These are phyloP conservation scores for Fraxinus angustifolia DNA, from an alignment of 305 asterid genomes.

Conservation along the genomic window DNA sequence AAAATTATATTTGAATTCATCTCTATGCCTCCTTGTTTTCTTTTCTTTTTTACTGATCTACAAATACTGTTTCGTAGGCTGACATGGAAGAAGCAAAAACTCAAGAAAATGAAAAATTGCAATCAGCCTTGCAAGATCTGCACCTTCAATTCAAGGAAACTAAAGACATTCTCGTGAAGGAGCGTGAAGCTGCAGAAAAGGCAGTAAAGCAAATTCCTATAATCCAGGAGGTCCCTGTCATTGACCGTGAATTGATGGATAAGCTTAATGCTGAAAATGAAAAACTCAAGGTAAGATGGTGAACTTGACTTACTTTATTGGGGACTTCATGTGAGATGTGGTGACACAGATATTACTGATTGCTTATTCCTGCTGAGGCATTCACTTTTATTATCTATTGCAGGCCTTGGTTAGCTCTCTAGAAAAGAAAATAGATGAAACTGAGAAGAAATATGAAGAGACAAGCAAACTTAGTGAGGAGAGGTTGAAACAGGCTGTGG, in stretches of 20 bases:
- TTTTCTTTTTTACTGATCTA: conserved; percentile 15
- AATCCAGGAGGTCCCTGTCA: conserved; percentile 52
- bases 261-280: conserved; percentile 47
- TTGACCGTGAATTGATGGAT: conserved; percentile 43
- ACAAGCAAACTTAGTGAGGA: conserved; percentile 91
- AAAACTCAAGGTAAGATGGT: conserved; percentile 41
- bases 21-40: neutral
- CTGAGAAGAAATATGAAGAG: conserved; percentile 88
- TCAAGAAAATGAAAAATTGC: conserved; percentile 77
- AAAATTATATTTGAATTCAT: neutral
- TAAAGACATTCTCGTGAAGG: conserved; percentile 64
- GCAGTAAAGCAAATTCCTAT: conserved; percentile 39
- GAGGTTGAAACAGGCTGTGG: conserved; percentile 85
- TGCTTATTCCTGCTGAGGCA: conserved; percentile 5
- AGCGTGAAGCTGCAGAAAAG: conserved; percentile 53
- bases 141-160: conserved; percentile 82
- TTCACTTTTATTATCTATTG: conserved; percentile 18
- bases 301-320: conserved; percentile 4
- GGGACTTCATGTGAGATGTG: conserved; percentile 6
- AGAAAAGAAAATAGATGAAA: conserved; percentile 80
- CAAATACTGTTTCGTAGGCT: conserved; percentile 43
- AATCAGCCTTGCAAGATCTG: conserved; percentile 72
- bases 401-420: conserved; percentile 84
- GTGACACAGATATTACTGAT: neutral
- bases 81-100: conserved; percentile 94